Evolutionary conservation across 1,139 yeast species (phyloP), one percentile per base, ranked within the genome.

Genomic region (Lizanozyma gosingica): DNA sequence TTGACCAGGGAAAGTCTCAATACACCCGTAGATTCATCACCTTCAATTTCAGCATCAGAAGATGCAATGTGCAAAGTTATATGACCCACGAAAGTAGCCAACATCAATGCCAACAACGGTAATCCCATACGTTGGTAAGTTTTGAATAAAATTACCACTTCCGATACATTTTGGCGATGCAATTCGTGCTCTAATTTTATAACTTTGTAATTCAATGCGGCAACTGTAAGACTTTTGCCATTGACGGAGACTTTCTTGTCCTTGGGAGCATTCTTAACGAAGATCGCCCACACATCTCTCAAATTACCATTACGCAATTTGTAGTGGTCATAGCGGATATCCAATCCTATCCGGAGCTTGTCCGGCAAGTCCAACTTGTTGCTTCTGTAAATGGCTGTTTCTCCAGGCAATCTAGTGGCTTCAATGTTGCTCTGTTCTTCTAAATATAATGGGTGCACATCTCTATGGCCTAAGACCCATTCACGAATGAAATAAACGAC

Each of bases 291-390:
- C 3, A 82, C 57, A 57, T 82, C 94, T 50, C 77, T 71, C 42
- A 82, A 58, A 47, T 78, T 80, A 6, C 92, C 92, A 52, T 80
- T 80, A 47, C 92, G 65, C 16, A 81, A 51, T 50, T 76, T 78
- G 57, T 80, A 83, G 33, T 74, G 79, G 39, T 73, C 68, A 44
- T 69, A 68, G 41, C 84, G 67, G 17, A 83, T 71, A 37, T 77
- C 78, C 39, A 83, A 60, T 0, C 94, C 94, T 1, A 83, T 76
- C 17, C 81, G 66, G 36, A 83, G 63, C 0, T 83, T 80, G 44
- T 73, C 61, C 2, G 81, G 79, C 51, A 72, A 72, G 35, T 83
- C 85, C 16, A 80, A 70, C 51, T 80, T 75, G 40, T 74, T 76
- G 37, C 83, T 78, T 47, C 83, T 71, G 54, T 82, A 76, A 14